Base-by-base conservation (phyloP, 768 basidiomycete genomes). In the Mycena galopus region DNA sequence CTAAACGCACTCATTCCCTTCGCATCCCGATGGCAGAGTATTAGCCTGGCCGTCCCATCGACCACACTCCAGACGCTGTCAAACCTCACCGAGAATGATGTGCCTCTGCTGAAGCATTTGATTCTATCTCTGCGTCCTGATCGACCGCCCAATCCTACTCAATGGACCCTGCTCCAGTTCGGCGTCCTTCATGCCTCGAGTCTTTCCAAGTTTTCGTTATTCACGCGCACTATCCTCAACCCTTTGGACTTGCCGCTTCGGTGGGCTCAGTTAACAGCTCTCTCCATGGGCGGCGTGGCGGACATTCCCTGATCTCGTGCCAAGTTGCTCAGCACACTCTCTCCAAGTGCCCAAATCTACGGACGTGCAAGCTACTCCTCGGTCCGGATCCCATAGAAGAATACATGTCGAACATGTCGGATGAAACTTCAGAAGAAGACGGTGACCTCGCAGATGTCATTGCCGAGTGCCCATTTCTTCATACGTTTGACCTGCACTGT, bases 331-430 rank as follows among this genome's bases (percentile, higher is more conserved):
- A 63, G 12, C 21, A 55, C 12, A 8, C 57, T 8, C 50, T 69
- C 61, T 42, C 68, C 10, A 33, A 29, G 4, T 69, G 61, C 39
- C 53, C 60, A 17, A 7, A 39, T 29, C 39, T 69, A 10, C 51
- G 25, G 10, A 33, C 30, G 11, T 69, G 68, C 42, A 27, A n/a
- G 11, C 21, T 59, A 8, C 35, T 37, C 11, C 35, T 37, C 5
- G 11, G 35, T 6, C 7, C 10, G 35, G 35, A 37, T 16, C 3
- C 16, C 35, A 16, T 37, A 10, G 6, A 11, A 10, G 35, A 37
- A 37, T 12, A 7, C 6, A 35, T 35, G 12, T 35, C 6, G 6
- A 12, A 35, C 12, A 35, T 35, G 35, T 6, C 35, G 6, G 6
- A 12, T 35, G 35, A 12, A 35, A 35, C 6, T 6, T 35, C 35